Base-by-base conservation (phyloP, 2,329 filamentous ascomycete genomes). In the Moelleriella libera region DNA sequence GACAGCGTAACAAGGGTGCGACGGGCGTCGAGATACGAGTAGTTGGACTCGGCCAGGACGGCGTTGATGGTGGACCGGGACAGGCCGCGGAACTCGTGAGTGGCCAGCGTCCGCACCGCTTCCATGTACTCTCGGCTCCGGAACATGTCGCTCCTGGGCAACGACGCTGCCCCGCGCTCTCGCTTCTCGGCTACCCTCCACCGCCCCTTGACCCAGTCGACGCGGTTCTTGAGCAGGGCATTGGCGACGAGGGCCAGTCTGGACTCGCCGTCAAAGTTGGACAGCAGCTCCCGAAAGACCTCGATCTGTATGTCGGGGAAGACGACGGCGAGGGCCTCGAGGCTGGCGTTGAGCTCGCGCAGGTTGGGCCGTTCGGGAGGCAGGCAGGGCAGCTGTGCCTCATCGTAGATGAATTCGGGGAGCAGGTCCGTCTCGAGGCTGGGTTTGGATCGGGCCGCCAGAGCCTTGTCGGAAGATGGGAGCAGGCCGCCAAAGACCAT, bases 251-350 rank as follows among this genome's bases (percentile, higher is more conserved):
- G 73, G 42, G 85, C 82, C 29, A 90, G 66, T 53, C 85, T 72
- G 51, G 85, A 90, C 62, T 89, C 83, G 55, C 82, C 79, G 56
- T 83, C 82, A 59, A 89, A 83, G 57, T 72, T 83, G 40, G 73
- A 67, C 45, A 92, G 76, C 76, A 92, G 85, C 67, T 90, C 85
- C 43, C 85, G 78, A 59, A 92, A 87, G 14, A 89, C 85, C 54
- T 89, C 84, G 50, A 85, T 72, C 62, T 88, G 83, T n/a, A 89
- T 71, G 62, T 89, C 79, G 30, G 86, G 86, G 54, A 92, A 92
- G 7, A 89, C 73, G 44, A 78, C 78, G 28, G 80, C 77, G 42
- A 92, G 74, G 10, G 74, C 78, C 50, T 77, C 75, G 52, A 92
- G 76, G 55, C 79, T 75, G 45, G 70, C 69, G 65, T 90, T 90